These are phyloP conservation scores for Phytophthora pluvialis DNA, from an alignment of 352 stramenopile species.

Conservation along the genomic window DNA sequence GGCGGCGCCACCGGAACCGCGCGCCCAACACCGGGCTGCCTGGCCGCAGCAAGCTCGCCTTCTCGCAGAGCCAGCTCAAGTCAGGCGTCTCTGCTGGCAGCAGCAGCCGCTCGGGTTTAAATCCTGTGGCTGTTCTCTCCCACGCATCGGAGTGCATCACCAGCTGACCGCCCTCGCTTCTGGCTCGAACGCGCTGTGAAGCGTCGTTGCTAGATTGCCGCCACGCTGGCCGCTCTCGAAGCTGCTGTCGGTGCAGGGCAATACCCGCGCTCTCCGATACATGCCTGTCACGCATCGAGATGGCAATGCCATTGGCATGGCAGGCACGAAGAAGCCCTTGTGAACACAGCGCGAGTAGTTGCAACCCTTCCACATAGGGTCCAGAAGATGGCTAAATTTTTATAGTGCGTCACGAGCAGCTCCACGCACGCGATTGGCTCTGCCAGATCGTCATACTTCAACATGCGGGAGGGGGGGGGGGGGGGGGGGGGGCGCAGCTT, in stretches of 20 bases:
- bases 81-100: no score
- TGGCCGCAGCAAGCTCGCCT: not conserved
- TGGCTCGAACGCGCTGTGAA: conserved; percentile 31
- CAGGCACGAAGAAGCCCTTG: no score
- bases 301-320: no score
- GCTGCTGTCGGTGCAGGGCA: not conserved
- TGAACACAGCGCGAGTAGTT: not conserved
- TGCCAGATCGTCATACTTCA: conserved; percentile 21
- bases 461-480: no score
- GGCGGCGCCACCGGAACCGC: conserved; percentile 22
- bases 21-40: not conserved
- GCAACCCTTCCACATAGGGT: not conserved
- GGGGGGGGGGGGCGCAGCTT: no score
- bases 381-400: conserved; percentile 7
- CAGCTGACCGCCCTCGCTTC: conserved; percentile 20
- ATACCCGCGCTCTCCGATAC: not conserved
- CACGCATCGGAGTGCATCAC: conserved; percentile 11
- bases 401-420: conserved; percentile 9
- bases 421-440: conserved; percentile 24
- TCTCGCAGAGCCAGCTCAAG: no score
- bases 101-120: conserved; percentile 9
- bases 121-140: conserved; percentile 28
- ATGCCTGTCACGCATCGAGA: not conserved
- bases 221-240: conserved; percentile 1
- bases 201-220: no score